A percentile compares a stretch with the other conserved stretches of the same genome.
Conservation (phyloP, 1,139 yeast species). For the Yamadazyma pseudoaaseri region DNA sequence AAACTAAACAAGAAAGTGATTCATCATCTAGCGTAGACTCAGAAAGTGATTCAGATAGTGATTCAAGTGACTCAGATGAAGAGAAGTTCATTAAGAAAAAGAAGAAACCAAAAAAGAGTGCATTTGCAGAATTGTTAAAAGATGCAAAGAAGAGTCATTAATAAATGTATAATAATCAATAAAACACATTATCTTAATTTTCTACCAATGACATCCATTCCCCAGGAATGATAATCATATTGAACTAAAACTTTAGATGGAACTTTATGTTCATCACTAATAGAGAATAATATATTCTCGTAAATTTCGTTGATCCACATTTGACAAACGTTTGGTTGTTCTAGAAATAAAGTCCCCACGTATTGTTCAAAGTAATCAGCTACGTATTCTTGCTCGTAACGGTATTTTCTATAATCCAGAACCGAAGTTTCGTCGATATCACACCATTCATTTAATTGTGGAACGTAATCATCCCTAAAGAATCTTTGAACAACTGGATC, state of each 20-base stretch:
- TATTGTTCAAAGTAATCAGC: conserved; percentile 48
- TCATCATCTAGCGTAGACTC: conserved; percentile 12
- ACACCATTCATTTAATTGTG: conserved; percentile 21
- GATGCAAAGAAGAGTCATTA: conserved; percentile 32
- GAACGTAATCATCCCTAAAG: conserved; percentile 21
- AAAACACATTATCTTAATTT: conserved; percentile 8
- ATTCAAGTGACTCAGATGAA: conserved; percentile 12
- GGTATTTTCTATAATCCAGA: conserved; percentile 19
- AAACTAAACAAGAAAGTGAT: not conserved
- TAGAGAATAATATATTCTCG: conserved; percentile 29
- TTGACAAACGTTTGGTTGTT: conserved; percentile 39
- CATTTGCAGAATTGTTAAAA: conserved; percentile 52
- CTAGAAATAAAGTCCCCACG: conserved; percentile 43
- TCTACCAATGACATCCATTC: conserved; percentile 26
- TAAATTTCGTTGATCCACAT: conserved; percentile 34
- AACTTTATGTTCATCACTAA: conserved; percentile 18
- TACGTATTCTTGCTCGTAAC: conserved; percentile 43
- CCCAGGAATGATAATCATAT: conserved; percentile 28
- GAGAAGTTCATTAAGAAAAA: conserved; percentile 14
- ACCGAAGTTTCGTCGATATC: conserved; percentile 17
- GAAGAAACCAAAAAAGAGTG: conserved; percentile 33
- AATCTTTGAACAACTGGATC: conserved; percentile 26
- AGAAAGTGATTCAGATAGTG: conserved; percentile 23
- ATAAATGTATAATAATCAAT: not conserved
- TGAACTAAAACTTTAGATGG: conserved; percentile 12